Base-by-base conservation (phyloP, 2,329 filamentous ascomycete genomes). In the Sclerotinia trifoliorum region DNA sequence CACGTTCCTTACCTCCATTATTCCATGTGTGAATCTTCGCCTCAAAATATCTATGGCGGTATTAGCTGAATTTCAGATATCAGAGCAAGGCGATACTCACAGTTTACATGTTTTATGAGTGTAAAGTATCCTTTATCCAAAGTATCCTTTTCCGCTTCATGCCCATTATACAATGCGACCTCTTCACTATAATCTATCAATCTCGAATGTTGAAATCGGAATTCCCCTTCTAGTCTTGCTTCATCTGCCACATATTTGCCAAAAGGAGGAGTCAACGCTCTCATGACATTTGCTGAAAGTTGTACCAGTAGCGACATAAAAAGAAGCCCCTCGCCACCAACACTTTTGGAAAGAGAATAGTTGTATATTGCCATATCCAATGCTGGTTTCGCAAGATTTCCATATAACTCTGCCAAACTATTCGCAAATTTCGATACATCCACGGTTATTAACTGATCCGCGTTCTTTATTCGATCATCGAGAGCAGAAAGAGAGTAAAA, bases 51-150 rank as follows among this genome's bases (percentile, higher is more conserved):
- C 75, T 76, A 52, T 52, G 19, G 15, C 10, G n/a, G 8, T 90
- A 24, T 55, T 24, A 24, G 67, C 75, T 32, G 70, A 61, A 42
- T 1, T 17, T 19, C n/a, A 6, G 29, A 4, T 21, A 60, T 1
- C 1, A 3, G 24, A 11, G 24, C 39, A 7, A 21, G 39, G 17
- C 5, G 7, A 24, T 55, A 71, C 74, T 44, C 71, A 76, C 75
- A 77, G 79, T 99, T 99, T 77, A 99, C 94, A 80, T 99, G 95
- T 81, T 97, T 98, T 82, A 99, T 99, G 49, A 99, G 84, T 2
- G 95, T 99, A 77, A 99, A 99, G 80, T 99, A 99, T 21, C 95
- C 94, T 81, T 98, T 98, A 80, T 99, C 95, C 65, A 99, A 83
- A 0, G 91, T 96, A 78, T 98, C 93, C 79, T 98, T 98, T 80